A percentile compares a stretch with the other conserved stretches of the same genome.
These are phyloP conservation scores for Drosera capensis DNA, from an alignment of 148 eudicot species.

Conservation along the genomic window DNA sequence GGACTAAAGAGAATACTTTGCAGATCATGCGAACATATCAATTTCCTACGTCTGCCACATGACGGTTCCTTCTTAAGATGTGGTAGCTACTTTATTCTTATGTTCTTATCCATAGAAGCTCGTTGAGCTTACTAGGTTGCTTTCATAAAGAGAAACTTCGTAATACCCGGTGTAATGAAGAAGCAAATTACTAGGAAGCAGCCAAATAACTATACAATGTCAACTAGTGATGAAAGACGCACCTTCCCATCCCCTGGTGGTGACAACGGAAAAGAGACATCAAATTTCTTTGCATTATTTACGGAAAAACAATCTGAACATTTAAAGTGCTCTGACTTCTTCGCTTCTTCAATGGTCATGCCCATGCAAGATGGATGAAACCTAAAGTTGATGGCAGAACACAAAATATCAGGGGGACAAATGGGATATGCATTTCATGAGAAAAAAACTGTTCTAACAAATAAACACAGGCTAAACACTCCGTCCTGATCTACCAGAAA, in stretches of 20 bases:
- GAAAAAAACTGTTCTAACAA: neutral
- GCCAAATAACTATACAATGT: neutral
- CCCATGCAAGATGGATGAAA: conserved; percentile 95
- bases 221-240: conserved; percentile 8
- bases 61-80: too few relatives aligned
- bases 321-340: conserved; percentile 65
- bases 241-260: conserved; percentile 54
- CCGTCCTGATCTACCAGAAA: too few relatives aligned
- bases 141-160: too few relatives aligned
- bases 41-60: too few relatives aligned
- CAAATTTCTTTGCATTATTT: conserved; percentile 45
- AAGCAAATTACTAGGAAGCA: neutral
- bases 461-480: neutral
- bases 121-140: too few relatives aligned
- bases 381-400: conserved; percentile 25
- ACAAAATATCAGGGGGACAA: neutral
- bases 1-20: too few relatives aligned
- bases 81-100: too few relatives aligned
- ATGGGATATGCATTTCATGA: neutral
- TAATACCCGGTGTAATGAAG: too few relatives aligned
- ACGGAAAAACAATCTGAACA: conserved; percentile 73
- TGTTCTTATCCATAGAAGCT: too few relatives aligned
- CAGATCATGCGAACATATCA: too few relatives aligned
- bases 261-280: conserved; percentile 15
- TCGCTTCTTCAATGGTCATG: conserved; percentile 90